A percentile compares a stretch with the other conserved stretches of the same genome.
These are phyloP conservation scores for Orbilia ellipsospora DNA, from an alignment of 2,329 filamentous ascomycete species.

Conservation along the genomic window DNA sequence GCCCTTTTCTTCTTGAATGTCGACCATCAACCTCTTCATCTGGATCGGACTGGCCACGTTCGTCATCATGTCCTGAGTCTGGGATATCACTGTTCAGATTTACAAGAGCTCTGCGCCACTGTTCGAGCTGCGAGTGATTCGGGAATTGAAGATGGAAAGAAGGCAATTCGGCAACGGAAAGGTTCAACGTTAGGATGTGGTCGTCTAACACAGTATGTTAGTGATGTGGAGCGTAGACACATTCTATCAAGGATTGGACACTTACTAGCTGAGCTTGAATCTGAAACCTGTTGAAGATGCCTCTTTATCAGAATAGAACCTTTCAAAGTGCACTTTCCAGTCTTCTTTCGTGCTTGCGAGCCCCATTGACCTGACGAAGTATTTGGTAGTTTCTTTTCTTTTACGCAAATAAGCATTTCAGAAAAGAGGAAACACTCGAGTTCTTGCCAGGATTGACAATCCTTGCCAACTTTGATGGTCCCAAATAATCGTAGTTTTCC, in stretches of 20 bases:
- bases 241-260: slow-evolving; percentile 6
- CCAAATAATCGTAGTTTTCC: slow-evolving; percentile 91
- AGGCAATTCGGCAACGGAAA: slow-evolving; percentile 91
- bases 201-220: slow-evolving; percentile 70
- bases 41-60: slow-evolving; percentile 61
- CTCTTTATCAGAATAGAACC: slow-evolving; percentile 98
- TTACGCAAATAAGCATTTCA: slow-evolving; percentile 99
- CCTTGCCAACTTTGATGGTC: slow-evolving; percentile 91
- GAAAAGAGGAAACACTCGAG: slow-evolving; percentile 96
- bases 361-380: slow-evolving; percentile 71
- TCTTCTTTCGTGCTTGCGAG: slow-evolving; percentile 71
- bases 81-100: slow-evolving; percentile 77
- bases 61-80: slow-evolving; percentile 89
- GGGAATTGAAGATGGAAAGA: slow-evolving; percentile 94
- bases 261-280: slow-evolving; percentile 67
- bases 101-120: slow-evolving; percentile 87
- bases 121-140: slow-evolving; percentile 82
- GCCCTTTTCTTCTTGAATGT: slow-evolving; percentile 71
- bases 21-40: slow-evolving; percentile 50
- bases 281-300: slow-evolving; percentile 87
- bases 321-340: slow-evolving; percentile 86
- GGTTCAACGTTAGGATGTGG: slow-evolving; percentile 84
- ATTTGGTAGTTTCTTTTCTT: slow-evolving; percentile 82
- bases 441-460: slow-evolving; percentile 96
- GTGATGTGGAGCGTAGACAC: not conserved